Evolutionary conservation across 2,329 filamentous ascomycete species (phyloP), one percentile per base, ranked within the genome.

Genomic region (Cercospora sp.): DNA sequence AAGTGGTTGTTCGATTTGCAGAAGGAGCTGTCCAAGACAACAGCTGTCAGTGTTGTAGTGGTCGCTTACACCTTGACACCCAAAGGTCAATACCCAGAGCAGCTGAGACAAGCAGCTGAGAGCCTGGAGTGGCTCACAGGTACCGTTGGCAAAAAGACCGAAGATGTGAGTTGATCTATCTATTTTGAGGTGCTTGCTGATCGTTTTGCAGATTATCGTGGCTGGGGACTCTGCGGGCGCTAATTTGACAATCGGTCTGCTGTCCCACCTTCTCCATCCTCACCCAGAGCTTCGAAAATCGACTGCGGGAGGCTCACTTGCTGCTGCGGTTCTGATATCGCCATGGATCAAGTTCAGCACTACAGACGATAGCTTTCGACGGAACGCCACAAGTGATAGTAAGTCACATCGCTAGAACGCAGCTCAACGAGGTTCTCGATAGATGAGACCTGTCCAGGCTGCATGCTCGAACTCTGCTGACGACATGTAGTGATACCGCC

Each of bases 51-150:
- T 33, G 77, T 86, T 59, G 82, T 89, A 60, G 76, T 86, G 26
- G 80, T 88, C n/a, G 83, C 84, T 45, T 90, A 90, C 76, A 85
- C 84, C 28, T 82, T 89, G n/a, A 83, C 83, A 3, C 73, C 72
- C 16, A 53, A 61, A n/a, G 75, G 68, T 4, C 74, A 75, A 48
- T 86, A 86, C 72, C 85, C 85, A 1, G 77, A 79, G 6, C 83
- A 86, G 70, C 76, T 86, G 7, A 75, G 78, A 68, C 81, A 87
- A 76, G 83, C 81, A 12, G 77, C 81, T 20, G 77, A 80, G 33
- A 75, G 81, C 9, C 72, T 86, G n/a, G 73, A 78, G 6, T 79
- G 83, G 72, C 76, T 85, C 16, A 62, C 83, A 1, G 73, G 80
- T 16, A 76, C 72, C 2, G 73, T 79, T 57, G 74, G 75, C 23